These are phyloP conservation scores for Pseudogymnoascus sp. DNA, from an alignment of 2,329 filamentous ascomycete genomes.

Conservation along the genomic window DNA sequence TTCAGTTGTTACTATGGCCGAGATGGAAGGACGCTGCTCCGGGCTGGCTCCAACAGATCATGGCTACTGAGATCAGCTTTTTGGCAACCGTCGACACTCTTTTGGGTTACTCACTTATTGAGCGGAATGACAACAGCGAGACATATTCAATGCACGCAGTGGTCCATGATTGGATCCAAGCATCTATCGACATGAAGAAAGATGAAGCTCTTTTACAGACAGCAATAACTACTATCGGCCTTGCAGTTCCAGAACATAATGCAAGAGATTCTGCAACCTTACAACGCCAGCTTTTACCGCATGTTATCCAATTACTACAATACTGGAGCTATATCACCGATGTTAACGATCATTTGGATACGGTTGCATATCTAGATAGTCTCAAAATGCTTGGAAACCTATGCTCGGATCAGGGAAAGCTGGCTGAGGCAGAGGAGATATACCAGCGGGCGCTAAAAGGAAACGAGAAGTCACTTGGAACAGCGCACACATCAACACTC, in stretches of 20 bases:
- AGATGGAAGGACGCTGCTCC: constrained; percentile 13
- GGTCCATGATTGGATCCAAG: constrained; percentile 20
- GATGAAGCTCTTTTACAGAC: constrained; percentile 13
- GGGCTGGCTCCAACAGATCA: constrained; percentile 18
- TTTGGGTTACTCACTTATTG: constrained; percentile 25
- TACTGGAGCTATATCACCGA: background rate
- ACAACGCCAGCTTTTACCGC: constrained; percentile 20
- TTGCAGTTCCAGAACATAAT: constrained; percentile 13
- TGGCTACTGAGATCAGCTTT: constrained; percentile 20
- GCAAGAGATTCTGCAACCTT: constrained; percentile 14
- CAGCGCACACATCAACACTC: constrained; percentile 13
- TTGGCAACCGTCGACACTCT: constrained; percentile 18
- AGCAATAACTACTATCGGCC: constrained; percentile 16
- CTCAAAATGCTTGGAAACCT: constrained; percentile 20
- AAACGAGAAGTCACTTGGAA: constrained; percentile 13
- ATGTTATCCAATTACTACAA: constrained; percentile 18
- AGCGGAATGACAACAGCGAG: constrained; percentile 21
- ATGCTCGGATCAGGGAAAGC: constrained; percentile 21
- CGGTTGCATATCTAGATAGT: constrained; percentile 10
- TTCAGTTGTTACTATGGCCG: constrained; percentile 31
- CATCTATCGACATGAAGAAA: constrained; percentile 8
- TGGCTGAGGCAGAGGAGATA: constrained; percentile 24
- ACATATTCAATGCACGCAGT: constrained; percentile 27
- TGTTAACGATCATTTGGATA: constrained; percentile 2
- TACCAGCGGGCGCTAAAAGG: constrained; percentile 19